Evolutionary conservation across 169 alveolate genomes (phyloP), one percentile per base, ranked within the genome.

Genomic region (Amoebophrya sp.): DNA sequence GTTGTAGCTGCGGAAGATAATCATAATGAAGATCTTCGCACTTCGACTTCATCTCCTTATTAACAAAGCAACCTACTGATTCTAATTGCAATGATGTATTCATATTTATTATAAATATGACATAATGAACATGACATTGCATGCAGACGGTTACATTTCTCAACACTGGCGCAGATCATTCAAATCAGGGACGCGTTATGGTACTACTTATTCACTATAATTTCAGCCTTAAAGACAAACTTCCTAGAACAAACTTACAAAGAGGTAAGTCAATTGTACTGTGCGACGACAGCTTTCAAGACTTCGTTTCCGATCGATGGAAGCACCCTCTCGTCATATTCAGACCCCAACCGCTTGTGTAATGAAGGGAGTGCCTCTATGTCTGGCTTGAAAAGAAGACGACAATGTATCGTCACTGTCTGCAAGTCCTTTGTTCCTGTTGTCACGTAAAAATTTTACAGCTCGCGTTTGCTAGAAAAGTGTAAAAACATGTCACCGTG

Each of bases 271-370:
- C 6, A 78, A 78, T n/a, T n/a, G 93, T 95, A 96, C 93, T 97
- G 96, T 29, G 99, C 99, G 0, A 98, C 99, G 36, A 97, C 99
- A 18, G 99, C 98, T 96, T 98, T 98, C 78, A 98, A 95, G 41
- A 98, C 98, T 96, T 98, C 99, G 95, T 98, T 98, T 89, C 99
- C 99, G 92, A 98, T 97, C 0, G 99, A 98, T 10, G 99, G 99
- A 41, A 98, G 96, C 65, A 98, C 99, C 78, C 99, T 95, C 91
- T 98, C 99, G 94, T 98, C 99, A 94, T 97, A 98, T 94, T 98
- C 99, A n/a, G 97, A 97, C 34, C 99, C 99, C 40, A 98, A 93
- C 92, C 96, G 96, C 95, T 98, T 96, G 94, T 98, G 99, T 24
- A 98, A 89, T 54, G 97, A 94, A 24, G 99, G 99, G 92, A 96